Conservation (phyloP, 2,329 filamentous ascomycete genomes). For the Aureobasidium sp. region DNA sequence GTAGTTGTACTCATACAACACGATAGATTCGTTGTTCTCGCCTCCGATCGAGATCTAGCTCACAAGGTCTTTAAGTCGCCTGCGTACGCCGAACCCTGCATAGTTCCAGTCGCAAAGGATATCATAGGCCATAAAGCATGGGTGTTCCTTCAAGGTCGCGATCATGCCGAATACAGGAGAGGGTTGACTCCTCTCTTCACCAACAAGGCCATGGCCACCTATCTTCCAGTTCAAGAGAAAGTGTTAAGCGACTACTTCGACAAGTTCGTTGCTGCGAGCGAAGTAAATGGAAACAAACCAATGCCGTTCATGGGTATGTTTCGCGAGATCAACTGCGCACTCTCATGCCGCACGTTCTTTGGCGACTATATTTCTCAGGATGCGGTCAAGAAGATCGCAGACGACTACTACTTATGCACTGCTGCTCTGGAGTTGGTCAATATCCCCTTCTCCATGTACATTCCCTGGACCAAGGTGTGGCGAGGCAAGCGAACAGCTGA, state of each 20-base stretch:
- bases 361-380: slow-evolving; percentile 23
- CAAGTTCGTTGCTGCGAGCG: slow-evolving; percentile 78
- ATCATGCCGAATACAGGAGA: slow-evolving; percentile 96
- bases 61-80: slow-evolving; percentile 46
- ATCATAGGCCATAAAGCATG: slow-evolving; percentile 74
- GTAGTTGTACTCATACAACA: not conserved
- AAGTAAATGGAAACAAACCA: slow-evolving; percentile 51
- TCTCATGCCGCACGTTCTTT: slow-evolving; percentile 21
- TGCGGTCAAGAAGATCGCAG: slow-evolving; percentile 18
- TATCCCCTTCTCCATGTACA: slow-evolving; percentile 67
- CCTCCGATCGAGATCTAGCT: slow-evolving; percentile 94
- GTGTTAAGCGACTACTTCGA: slow-evolving; percentile 90
- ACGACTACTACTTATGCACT: slow-evolving; percentile 21
- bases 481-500: slow-evolving; percentile 97
- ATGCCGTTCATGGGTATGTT: slow-evolving; percentile 19
- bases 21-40: slow-evolving; percentile 87
- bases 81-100: slow-evolving; percentile 19
- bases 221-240: slow-evolving; percentile 92
- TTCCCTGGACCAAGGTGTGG: slow-evolving; percentile 96
- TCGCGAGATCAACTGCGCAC: slow-evolving; percentile 22
- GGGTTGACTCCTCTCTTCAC: slow-evolving; percentile 96
- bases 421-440: slow-evolving; percentile 22
- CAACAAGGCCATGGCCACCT: slow-evolving; percentile 84
- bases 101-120: slow-evolving; percentile 54
- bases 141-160: slow-evolving; percentile 78